Evolutionary conservation across 208 protist species (phyloP), one percentile per base, ranked within the genome.

Genomic region (Trypanosoma melophagium): DNA sequence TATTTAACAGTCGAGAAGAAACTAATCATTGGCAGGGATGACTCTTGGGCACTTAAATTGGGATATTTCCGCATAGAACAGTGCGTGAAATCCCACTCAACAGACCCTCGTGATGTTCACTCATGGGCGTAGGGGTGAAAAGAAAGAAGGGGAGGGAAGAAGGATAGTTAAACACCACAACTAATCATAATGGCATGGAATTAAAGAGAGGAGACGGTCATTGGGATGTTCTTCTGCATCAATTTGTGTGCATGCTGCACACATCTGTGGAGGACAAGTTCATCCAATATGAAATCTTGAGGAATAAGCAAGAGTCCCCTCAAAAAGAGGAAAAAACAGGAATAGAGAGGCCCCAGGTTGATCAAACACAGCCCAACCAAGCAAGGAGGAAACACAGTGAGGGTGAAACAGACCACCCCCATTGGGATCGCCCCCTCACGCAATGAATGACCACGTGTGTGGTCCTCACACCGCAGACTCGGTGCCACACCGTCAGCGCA

Each of bases 31-130:
- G 9, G 7, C 13, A 24, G 17, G 59, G 41, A n/a, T 57, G 13
- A 41, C 21, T 49, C 22, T 40, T 19, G 50, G 25, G 64, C 45
- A 8, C 71, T 54, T 25, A 80, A 70, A 41, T 74, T 66, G 17
- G 55, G 55, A 60, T 19, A 38, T 8, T 40, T 19, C 25, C 35
- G 55, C 35, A 40, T 22, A 10, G 7, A 40, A 22, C 52, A 57
- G 24, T 10, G 52, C 52, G 52, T 40, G 52, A 28, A 22, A 57
- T 57, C 52, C 22, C 52, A 57, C 52, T 57, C 52, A 57, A 57
- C 52, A 40, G 52, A 28, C 24, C 52, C 52, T 57, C 7, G 14
- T 28, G 24, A 22, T 12, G 7, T 14, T 2, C 9, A 55, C 5
- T 35, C 28, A 35, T 35, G 51, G 19, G 5, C 0, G 14, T 22